These are phyloP conservation scores for Paraphaeosphaeria minitans DNA, from an alignment of 2,329 filamentous ascomycete species.

Conservation along the genomic window DNA sequence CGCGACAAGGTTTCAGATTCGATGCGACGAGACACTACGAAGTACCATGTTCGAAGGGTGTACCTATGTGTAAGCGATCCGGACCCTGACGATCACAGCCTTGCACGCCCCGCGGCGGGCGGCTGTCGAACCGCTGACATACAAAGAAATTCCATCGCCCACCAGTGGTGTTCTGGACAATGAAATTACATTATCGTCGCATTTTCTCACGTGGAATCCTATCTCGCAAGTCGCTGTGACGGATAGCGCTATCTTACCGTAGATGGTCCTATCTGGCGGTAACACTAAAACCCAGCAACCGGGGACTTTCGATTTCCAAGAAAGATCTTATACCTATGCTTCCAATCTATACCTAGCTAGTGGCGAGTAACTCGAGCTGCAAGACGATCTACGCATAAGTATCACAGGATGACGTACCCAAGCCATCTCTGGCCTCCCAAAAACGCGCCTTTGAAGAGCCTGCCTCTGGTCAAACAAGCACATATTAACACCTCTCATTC, in stretches of 20 bases:
- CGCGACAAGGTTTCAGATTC: not conserved
- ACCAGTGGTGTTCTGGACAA: not conserved
- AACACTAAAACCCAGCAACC: not conserved
- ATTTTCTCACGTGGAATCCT: not conserved
- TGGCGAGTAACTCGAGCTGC: not conserved
- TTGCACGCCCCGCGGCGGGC: not conserved
- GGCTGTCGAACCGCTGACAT: not conserved
- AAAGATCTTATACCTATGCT: not conserved
- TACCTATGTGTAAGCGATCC: too few relatives aligned
- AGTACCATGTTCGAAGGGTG: too few relatives aligned
- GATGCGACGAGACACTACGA: not conserved
- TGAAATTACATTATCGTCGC: not conserved
- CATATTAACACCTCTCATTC: too few relatives aligned
- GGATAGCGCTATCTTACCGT: not conserved
- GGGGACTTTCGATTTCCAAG: not conserved
- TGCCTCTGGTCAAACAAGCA: too few relatives aligned
- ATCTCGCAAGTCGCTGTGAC: not conserved
- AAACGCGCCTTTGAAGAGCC: not conserved
- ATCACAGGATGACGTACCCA: not conserved
- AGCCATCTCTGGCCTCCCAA: not conserved
- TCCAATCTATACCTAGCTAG: not conserved
- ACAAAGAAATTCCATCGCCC: not conserved
- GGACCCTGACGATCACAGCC: not conserved
- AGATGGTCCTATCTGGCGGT: not conserved
- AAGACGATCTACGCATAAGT: not conserved